Base-by-base conservation (phyloP, 306 rosid species). In the Hylodesmum podocarpum region DNA sequence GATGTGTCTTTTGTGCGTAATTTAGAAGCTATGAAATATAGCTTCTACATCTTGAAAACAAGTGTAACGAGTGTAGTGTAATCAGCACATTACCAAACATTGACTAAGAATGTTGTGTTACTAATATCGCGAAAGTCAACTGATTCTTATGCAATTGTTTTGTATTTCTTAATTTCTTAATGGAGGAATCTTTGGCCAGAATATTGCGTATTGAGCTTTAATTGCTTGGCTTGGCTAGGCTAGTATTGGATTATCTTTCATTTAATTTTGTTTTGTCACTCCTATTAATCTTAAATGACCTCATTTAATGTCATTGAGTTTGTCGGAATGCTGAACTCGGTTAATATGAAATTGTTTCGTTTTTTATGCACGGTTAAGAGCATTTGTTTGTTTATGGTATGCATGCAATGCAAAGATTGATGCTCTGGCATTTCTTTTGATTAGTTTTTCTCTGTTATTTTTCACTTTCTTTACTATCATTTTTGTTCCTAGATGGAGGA, bases 401-500 rank as follows among this genome's bases (percentile, higher is more conserved):
- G 37, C n/a, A 2, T 25, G 22, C 14, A 36, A 33, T 54, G 76
- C 22, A 54, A 7, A 63, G 19, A 5, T 18, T 33, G 54, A 47
- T 5, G 8, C 29, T 36, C 4, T 40, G 22, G 9, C 22, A 27
- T 16, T 25, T 78, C 16, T 39, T 75, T 13, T 82, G 36, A 70
- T 49, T 41, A 19, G 66, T 51, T 69, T 62, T 40, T 50, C 10
- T 24, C 67, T 33, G 43, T 49, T 41, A 4, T 55, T 69, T 31
- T 31, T 41, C 33, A 5, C 40, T 78, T 67, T 14, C 46, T 72
- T 21, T 46, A 21, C 50, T 47, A 1, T 62, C 44, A 37, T 72
- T 58, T 72, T 46, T 65, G 22, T 70, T 83, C 62, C 57, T 81
- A 95, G 98, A 92, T 95, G 93, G 97, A 95, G 80, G 98, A 95